These are phyloP conservation scores for Penicillium sp. DNA, from an alignment of 2,329 filamentous ascomycete genomes.

Conservation along the genomic window DNA sequence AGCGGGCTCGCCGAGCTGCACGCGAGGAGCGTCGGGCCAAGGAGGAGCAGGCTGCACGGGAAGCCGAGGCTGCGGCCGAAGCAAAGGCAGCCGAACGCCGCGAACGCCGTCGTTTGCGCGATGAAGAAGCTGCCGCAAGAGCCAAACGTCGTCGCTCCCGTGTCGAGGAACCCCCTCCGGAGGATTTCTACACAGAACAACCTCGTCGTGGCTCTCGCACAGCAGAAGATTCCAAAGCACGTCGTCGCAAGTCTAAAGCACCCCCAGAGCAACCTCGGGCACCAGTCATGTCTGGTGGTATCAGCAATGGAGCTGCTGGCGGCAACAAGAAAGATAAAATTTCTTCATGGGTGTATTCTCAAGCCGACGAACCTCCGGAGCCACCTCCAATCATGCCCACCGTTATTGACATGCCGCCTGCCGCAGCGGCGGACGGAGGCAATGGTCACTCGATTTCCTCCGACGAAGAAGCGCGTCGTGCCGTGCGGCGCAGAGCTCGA, in stretches of 20 bases:
- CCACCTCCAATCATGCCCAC: slow-evolving; percentile 44
- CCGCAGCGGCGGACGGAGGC: slow-evolving; percentile 22
- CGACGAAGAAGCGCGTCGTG: slow-evolving; percentile 40
- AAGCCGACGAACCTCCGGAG: slow-evolving; percentile 45
- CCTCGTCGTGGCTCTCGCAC: slow-evolving; percentile 30
- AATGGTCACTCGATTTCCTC: slow-evolving; percentile 38
- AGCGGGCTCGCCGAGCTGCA: slow-evolving; percentile 30
- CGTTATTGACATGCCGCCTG: slow-evolving; percentile 40
- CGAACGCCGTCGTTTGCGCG: slow-evolving; percentile 36
- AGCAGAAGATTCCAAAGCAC: slow-evolving; percentile 30
- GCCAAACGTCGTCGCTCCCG: slow-evolving; percentile 32
- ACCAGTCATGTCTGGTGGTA: slow-evolving; percentile 33
- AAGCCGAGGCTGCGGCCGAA: slow-evolving; percentile 32
- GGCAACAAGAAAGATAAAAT: slow-evolving; percentile 40
- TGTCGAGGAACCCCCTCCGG: slow-evolving; percentile 24
- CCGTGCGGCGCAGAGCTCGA: slow-evolving; percentile 35
- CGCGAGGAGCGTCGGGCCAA: slow-evolving; percentile 30
- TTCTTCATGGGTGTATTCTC: slow-evolving; percentile 47
- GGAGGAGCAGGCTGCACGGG: slow-evolving; percentile 44
- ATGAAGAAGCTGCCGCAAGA: slow-evolving; percentile 30
- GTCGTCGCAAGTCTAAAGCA: slow-evolving; percentile 34
- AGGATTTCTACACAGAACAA: slow-evolving; percentile 26
- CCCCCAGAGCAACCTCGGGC: slow-evolving; percentile 20
- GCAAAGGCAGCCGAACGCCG: slow-evolving; percentile 38
- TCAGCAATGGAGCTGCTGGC: slow-evolving; percentile 19